phyloP scores from a whole-genome alignment of 129 eudicot species.

The Calendula officinalis region DNA sequence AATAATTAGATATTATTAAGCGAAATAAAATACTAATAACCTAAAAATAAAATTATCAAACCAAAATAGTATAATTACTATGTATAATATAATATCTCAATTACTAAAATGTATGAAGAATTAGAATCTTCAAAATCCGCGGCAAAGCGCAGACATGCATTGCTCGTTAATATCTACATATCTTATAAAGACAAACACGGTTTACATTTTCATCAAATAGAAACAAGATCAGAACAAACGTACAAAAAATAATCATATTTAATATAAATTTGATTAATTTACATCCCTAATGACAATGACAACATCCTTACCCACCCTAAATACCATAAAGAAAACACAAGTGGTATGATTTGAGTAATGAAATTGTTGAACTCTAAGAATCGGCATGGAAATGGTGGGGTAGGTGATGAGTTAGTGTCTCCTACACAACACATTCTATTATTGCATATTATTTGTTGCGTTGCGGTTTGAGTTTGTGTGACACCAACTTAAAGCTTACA shows the following conservation, averaged over 20 bases:
- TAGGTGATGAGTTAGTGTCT: constrained; percentile 5
- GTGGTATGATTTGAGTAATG: not conserved
- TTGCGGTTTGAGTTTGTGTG: not conserved
- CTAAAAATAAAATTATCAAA: too few species aligned
- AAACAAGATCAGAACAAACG: too few species aligned
- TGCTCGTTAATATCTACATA: not conserved
- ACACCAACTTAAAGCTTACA: not conserved
- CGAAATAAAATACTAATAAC: too few species aligned
- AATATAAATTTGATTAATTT: not conserved
- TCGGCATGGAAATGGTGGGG: constrained; percentile 2
- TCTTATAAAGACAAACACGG: not conserved
- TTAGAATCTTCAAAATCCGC: too few species aligned
- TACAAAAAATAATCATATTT: not conserved
- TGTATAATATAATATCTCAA: too few species aligned
- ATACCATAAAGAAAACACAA: not conserved
- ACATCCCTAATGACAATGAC: not conserved
- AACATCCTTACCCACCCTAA: not conserved
- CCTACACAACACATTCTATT: not conserved
- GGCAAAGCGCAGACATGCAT: too few species aligned
- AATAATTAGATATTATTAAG: too few species aligned
- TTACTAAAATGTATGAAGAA: too few species aligned
- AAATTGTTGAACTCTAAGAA: not conserved
- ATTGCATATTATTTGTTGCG: not conserved
- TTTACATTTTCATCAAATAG: not conserved
- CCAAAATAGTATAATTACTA: too few species aligned